phyloP scores from a whole-genome alignment of 2,329 filamentous ascomycete genomes.

The Exophiala sp. region DNA sequence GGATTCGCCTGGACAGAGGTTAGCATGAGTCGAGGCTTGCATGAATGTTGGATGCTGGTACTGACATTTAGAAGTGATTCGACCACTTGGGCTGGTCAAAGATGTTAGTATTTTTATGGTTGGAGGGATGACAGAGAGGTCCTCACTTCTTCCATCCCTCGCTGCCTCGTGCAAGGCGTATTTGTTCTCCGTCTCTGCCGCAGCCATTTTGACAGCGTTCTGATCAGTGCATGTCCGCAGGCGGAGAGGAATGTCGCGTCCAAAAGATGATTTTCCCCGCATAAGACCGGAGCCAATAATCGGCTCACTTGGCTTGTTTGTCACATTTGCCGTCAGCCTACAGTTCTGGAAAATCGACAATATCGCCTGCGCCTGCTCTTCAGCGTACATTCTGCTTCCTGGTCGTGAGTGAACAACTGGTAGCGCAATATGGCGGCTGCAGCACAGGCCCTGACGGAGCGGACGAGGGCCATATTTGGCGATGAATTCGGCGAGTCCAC shows the following conservation, averaged over 20 bases:
- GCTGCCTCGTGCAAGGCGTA: conserved; percentile 84
- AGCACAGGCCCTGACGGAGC: conserved; percentile 38
- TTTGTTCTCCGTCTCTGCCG: conserved; percentile 44
- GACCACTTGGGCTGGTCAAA: conserved; percentile 14
- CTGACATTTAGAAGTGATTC: conserved; percentile 1
- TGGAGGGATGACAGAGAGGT: neutral
- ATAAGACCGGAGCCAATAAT: neutral
- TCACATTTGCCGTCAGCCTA: neutral
- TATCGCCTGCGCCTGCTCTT: neutral
- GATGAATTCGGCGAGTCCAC: conserved; percentile 42
- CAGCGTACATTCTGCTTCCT: too few species aligned
- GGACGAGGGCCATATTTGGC: conserved; percentile 45
- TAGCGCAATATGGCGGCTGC: conserved; percentile 26
- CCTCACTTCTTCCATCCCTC: conserved; percentile 72
- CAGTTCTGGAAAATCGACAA: neutral
- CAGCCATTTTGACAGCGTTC: neutral
- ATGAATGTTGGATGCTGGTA: neutral
- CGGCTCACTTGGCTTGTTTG: neutral
- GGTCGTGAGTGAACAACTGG: too few species aligned
- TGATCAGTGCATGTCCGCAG: neutral
- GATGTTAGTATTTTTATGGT: conserved; percentile 2
- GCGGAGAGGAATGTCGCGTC: neutral
- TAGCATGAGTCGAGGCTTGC: neutral
- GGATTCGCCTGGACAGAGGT: conserved; percentile 51
- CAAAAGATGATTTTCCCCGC: conserved; percentile 1